These are phyloP conservation scores for Brassica rapa DNA, from an alignment of 345 rosid species.

Conservation along the genomic window DNA sequence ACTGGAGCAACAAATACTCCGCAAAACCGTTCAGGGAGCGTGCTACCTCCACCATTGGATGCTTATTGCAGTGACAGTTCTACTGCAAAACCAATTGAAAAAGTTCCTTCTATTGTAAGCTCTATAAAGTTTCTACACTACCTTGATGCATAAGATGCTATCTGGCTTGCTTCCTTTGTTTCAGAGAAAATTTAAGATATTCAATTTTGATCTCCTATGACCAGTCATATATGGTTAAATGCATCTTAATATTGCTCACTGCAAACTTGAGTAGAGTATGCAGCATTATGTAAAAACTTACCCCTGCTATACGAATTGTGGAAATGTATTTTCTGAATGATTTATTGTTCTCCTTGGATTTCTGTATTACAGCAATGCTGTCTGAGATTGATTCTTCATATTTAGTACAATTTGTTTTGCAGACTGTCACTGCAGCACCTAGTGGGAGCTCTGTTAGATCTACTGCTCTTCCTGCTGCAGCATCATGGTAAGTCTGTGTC, in stretches of 20 bases:
- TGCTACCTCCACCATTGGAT: constrained; percentile 80
- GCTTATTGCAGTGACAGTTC: constrained; percentile 52
- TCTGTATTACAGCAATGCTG: neutral
- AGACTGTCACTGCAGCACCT: constrained; percentile 47
- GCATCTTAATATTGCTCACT: constrained; percentile 6
- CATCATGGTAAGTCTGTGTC: constrained; percentile 64
- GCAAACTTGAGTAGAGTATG: constrained; percentile 2
- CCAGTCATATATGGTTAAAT: constrained; percentile 12
- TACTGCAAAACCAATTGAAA: constrained; percentile 57
- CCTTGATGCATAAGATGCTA: constrained; percentile 1
- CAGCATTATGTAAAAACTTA: neutral
- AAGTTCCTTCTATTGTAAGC: constrained; percentile 65
- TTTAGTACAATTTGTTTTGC: constrained; percentile 27
- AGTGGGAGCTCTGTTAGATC: constrained; percentile 62
- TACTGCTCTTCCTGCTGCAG: constrained; percentile 77
- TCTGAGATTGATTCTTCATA: neutral
- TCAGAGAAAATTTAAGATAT: neutral
- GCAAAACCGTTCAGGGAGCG: constrained; percentile 60
- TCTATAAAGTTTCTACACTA: neutral
- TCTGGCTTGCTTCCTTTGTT: neutral
- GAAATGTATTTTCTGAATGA: neutral
- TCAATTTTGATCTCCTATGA: neutral
- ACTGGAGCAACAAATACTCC: constrained; percentile 58
- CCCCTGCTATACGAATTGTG: neutral
- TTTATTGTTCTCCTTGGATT: neutral